Conservation (phyloP, 2,329 filamentous ascomycete genomes). For the Fusarium sp. region DNA sequence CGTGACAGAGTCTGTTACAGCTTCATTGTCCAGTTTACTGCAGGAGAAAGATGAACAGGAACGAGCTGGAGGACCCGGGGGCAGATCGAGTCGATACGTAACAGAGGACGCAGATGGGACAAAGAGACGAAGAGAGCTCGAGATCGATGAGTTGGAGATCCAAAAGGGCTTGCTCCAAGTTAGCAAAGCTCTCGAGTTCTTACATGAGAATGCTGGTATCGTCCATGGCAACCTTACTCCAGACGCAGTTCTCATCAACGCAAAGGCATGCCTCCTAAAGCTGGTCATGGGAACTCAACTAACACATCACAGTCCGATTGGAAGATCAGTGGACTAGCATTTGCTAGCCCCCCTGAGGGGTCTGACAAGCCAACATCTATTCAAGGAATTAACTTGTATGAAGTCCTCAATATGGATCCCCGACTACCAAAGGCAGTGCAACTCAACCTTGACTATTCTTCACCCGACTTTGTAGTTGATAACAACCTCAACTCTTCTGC, state of each 20-base stretch:
- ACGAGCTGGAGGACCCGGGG: conserved; percentile 70
- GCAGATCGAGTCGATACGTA: conserved; percentile 80
- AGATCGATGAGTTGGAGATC: conserved; percentile 96
- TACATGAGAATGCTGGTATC: conserved; percentile 93
- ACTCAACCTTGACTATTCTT: conserved; percentile 90
- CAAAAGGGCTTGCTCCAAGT: conserved; percentile 95
- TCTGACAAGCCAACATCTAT: conserved; percentile 80
- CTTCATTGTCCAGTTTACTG: conserved; percentile 83
- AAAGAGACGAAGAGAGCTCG: conserved; percentile 78
- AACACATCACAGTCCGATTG: conserved; percentile 78
- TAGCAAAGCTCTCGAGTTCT: conserved; percentile 91
- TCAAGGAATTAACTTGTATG: conserved; percentile 81
- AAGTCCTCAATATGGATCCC: conserved; percentile 86
- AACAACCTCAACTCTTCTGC: conserved; percentile 84
- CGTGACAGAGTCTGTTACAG: conserved; percentile 89
- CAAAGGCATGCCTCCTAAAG: conserved; percentile 69
- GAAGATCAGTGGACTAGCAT: conserved; percentile 96
- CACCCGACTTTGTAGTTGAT: conserved; percentile 93
- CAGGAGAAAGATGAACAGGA: conserved; percentile 92
- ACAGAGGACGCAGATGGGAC: conserved; percentile 81
- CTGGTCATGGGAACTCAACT: conserved; percentile 27
- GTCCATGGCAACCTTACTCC: conserved; percentile 96
- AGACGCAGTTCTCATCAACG: conserved; percentile 91
- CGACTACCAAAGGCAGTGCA: conserved; percentile 84
- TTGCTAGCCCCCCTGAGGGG: conserved; percentile 82